Percentiles rank a stretch among this genome's conserved stretches.
phyloP scores from a whole-genome alignment of 1,284 basidiomycete genomes.

The Ustilago shanxiensis region DNA sequence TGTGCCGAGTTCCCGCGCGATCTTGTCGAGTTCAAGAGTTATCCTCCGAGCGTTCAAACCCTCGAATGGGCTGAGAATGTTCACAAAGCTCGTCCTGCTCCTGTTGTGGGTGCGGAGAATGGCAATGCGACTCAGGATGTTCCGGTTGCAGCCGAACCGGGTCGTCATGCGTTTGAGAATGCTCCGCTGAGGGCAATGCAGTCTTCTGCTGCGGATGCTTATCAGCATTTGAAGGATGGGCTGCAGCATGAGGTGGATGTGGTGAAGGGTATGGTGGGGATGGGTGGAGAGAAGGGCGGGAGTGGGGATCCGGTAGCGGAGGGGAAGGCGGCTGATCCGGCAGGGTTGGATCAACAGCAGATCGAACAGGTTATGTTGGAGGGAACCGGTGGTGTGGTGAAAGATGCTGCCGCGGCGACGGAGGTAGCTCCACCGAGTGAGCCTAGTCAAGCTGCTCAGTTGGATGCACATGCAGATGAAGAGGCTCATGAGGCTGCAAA shows the following conservation, averaged over 20 bases:
- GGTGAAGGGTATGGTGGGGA: conserved; percentile 33
- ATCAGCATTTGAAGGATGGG: conserved; percentile 29
- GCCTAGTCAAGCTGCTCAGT: conserved; percentile 21
- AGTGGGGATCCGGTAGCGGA: conserved; percentile 20
- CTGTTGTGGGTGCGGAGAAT: not conserved
- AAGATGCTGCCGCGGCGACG: not conserved
- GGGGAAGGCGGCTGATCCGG: conserved; percentile 34
- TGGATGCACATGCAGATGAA: conserved; percentile 43
- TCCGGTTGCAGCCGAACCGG: conserved; percentile 35
- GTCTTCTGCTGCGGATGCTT: conserved; percentile 27
- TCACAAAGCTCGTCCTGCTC: not conserved
- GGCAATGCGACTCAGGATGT: conserved; percentile 21
- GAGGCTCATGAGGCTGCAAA: conserved; percentile 50
- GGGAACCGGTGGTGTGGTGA: conserved; percentile 46
- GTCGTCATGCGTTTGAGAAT: conserved; percentile 49
- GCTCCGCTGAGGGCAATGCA: conserved; percentile 41
- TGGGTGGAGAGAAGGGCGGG: conserved; percentile 1
- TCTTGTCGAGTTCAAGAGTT: conserved; percentile 45
- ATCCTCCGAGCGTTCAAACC: conserved; percentile 49
- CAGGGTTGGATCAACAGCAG: conserved; percentile 57
- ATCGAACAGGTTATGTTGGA: conserved; percentile 57
- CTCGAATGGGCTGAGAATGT: conserved; percentile 25
- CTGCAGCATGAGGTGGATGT: conserved; percentile 38
- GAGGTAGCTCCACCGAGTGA: no score
- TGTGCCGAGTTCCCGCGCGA: conserved; percentile 75